phyloP scores from a whole-genome alignment of 164 flowering plant genomes.

The Malania oleifera region DNA sequence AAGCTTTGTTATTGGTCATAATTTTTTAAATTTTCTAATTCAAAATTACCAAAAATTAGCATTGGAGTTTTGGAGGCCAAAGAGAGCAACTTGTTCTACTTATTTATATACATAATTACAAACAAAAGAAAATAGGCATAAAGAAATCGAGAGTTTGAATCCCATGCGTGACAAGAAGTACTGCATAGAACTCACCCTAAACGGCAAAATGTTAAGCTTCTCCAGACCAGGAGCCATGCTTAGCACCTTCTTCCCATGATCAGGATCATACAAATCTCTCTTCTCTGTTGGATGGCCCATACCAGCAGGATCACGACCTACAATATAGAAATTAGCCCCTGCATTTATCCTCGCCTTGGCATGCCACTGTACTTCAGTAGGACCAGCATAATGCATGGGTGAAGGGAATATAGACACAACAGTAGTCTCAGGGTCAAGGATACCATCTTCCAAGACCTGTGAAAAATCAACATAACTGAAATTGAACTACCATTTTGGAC shows the following conservation, averaged over 20 bases:
- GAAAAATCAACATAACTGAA: not conserved
- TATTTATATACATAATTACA: too few relatives aligned
- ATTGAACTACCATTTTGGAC: not conserved
- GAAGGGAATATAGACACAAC: slow-evolving; percentile 92
- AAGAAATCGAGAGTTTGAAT: too few relatives aligned
- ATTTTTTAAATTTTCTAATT: too few relatives aligned
- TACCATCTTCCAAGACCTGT: slow-evolving; percentile 91
- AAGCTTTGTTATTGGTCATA: too few relatives aligned
- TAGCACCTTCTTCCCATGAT: slow-evolving; percentile 91
- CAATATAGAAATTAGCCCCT: slow-evolving; percentile 94
- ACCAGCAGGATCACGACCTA: slow-evolving; percentile 99
- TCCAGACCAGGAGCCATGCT: slow-evolving; percentile 98
- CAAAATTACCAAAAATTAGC: too few relatives aligned
- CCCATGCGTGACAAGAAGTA: too few relatives aligned
- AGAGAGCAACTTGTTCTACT: too few relatives aligned
- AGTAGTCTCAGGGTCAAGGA: slow-evolving; percentile 92
- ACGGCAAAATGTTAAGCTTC: slow-evolving; percentile 86
- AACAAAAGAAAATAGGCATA: too few relatives aligned
- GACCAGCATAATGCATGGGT: slow-evolving; percentile 99
- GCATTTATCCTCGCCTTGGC: slow-evolving; percentile 97
- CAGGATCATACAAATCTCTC: slow-evolving; percentile 92
- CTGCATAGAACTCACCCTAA: slow-evolving; percentile 70
- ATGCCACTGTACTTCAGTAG: slow-evolving; percentile 99
- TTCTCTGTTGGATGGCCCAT: slow-evolving; percentile 95
- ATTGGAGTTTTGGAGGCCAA: too few relatives aligned